Percentiles rank a stretch among this genome's conserved stretches.
These are phyloP conservation scores for Phialophora chinensis DNA, from an alignment of 2,329 filamentous ascomycete genomes.

Conservation along the genomic window DNA sequence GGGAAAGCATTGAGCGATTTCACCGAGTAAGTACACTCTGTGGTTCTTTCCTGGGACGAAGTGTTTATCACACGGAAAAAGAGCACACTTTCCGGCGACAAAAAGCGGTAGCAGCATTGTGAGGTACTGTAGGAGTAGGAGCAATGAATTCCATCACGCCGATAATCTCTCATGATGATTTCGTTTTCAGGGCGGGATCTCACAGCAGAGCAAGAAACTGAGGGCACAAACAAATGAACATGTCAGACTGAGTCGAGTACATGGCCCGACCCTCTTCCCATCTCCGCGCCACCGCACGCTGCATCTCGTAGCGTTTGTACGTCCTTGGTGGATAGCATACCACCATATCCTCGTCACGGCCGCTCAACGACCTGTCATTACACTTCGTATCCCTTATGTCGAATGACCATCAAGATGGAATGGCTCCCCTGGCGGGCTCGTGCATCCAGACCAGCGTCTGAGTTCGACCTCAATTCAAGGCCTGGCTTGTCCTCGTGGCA, in stretches of 20 bases:
- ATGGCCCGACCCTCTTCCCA: not conserved
- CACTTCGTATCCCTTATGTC: not conserved
- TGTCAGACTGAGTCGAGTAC: constrained; percentile 1
- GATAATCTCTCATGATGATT: not conserved
- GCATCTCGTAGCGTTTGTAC: not conserved
- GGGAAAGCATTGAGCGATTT: not conserved
- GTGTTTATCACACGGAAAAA: not conserved
- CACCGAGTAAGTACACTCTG: not conserved
- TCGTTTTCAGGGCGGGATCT: not conserved
- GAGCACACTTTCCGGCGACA: not conserved
- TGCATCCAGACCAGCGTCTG: not conserved
- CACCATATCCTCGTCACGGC: constrained; percentile 5
- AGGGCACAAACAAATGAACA: not conserved
- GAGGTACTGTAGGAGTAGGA: not conserved
- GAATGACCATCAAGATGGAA: not conserved
- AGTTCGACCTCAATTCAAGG: not conserved
- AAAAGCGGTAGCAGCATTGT: not conserved
- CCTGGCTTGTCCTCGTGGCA: not conserved
- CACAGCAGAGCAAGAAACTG: not conserved
- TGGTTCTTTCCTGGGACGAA: not conserved
- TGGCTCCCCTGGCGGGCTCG: not conserved
- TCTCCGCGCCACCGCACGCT: not conserved
- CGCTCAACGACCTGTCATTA: constrained; percentile 1
- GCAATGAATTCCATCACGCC: not conserved
- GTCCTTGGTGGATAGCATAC: not conserved